These are phyloP conservation scores for Penicillium soppii DNA, from an alignment of 495 filamentous ascomycete genomes.

Conservation along the genomic window DNA sequence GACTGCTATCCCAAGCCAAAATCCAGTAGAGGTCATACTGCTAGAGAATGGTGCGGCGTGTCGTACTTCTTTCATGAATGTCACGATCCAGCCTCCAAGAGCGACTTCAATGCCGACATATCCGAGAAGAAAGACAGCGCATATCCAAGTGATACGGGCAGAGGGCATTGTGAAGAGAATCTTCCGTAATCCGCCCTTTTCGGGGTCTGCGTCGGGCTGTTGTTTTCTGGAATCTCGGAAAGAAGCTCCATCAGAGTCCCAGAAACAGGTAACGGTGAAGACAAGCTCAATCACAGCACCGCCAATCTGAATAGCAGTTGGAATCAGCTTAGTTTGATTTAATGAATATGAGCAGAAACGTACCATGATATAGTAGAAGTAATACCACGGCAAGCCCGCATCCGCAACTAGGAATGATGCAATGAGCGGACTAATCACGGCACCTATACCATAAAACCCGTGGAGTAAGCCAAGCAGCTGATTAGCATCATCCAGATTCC, in stretches of 20 bases:
- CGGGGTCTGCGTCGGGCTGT: constrained; percentile 20
- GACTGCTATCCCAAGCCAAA: constrained; percentile 61
- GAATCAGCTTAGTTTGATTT: too few relatives aligned
- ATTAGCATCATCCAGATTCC: constrained; percentile 56
- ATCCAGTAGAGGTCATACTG: constrained; percentile 61
- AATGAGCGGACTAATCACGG: constrained; percentile 51
- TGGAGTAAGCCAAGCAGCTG: constrained; percentile 56
- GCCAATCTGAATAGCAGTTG: constrained; percentile 45
- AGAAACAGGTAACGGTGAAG: constrained; percentile 56
- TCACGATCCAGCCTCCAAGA: constrained; percentile 67
- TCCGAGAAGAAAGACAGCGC: constrained; percentile 67
- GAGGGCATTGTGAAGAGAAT: constrained; percentile 47
- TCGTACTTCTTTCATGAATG: constrained; percentile 59
- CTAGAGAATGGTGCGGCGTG: constrained; percentile 49
- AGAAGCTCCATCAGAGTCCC: constrained; percentile 58
- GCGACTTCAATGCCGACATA: constrained; percentile 83
- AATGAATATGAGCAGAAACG: constrained; percentile 1
- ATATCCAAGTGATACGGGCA: constrained; percentile 64
- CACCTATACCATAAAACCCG: constrained; percentile 55
- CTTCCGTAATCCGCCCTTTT: constrained; percentile 49
- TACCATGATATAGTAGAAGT: constrained; percentile 61
- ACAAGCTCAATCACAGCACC: constrained; percentile 57
- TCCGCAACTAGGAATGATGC: constrained; percentile 53
- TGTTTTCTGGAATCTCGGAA: constrained; percentile 50
- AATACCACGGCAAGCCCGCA: constrained; percentile 48